A percentile compares a stretch with the other conserved stretches of the same genome.
phyloP scores from a whole-genome alignment of 75 land plant species.

The Cupressus sempervirens region DNA sequence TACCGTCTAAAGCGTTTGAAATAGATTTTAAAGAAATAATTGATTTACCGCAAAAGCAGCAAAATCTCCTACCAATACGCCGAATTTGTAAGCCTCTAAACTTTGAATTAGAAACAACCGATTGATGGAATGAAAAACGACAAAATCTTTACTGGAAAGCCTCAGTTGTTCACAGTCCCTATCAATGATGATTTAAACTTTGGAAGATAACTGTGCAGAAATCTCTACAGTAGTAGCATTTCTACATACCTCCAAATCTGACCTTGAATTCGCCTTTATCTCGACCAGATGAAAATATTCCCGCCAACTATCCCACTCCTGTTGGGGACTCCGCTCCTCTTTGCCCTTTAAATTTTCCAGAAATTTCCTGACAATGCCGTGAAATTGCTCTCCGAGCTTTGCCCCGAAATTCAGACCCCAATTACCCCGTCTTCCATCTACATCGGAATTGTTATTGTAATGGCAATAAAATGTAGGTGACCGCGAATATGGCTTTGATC shows the following conservation, averaged over 20 bases:
- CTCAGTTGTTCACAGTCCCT: neutral
- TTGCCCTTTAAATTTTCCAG: neutral
- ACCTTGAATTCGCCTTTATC: neutral
- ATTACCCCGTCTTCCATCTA: neutral
- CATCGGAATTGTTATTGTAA: neutral
- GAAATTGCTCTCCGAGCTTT: neutral
- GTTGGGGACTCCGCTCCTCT: neutral
- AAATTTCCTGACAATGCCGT: neutral
- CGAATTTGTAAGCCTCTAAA: neutral
- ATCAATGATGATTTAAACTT: neutral
- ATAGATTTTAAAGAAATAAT: too few relatives aligned
- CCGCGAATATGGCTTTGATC: neutral
- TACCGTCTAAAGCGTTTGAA: too few relatives aligned
- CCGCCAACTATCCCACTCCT: slow-evolving; percentile 1
- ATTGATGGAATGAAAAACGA: neutral
- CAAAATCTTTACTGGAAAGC: too few relatives aligned
- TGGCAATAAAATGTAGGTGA: neutral
- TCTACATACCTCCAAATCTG: slow-evolving; percentile 3
- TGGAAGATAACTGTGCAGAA: neutral
- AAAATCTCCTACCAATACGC: neutral
- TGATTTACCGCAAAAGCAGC: neutral
- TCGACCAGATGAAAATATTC: slow-evolving; percentile 7
- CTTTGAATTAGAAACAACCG: neutral
- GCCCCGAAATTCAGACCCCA: neutral
- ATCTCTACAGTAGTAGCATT: neutral